These are phyloP conservation scores for Boletus sp. DNA, from an alignment of 768 basidiomycete species.

Conservation along the genomic window DNA sequence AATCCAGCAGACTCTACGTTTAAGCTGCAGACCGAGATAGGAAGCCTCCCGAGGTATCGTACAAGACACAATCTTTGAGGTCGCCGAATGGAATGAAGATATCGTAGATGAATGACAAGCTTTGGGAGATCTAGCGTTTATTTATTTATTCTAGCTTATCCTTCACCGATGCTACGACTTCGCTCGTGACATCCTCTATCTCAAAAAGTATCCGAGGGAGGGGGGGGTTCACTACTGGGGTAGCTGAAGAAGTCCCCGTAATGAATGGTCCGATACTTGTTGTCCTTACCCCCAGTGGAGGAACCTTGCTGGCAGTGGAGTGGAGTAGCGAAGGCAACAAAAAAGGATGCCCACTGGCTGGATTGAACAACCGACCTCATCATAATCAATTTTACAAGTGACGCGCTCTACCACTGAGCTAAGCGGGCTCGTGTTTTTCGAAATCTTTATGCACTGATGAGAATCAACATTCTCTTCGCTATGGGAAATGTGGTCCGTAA, in stretches of 20 bases:
- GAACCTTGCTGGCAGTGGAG: background rate
- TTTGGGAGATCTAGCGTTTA: background rate
- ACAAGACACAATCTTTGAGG: background rate
- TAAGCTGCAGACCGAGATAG: background rate
- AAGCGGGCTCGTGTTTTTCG: background rate
- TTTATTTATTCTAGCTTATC: background rate
- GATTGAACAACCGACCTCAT: constrained; percentile 47
- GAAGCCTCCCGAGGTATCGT: background rate
- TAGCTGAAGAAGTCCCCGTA: background rate
- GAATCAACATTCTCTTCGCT: background rate
- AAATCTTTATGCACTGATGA: background rate
- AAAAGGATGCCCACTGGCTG: constrained; percentile 38
- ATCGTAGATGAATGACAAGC: background rate
- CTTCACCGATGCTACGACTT: background rate
- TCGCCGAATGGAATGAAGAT: too few species aligned
- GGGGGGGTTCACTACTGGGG: too few species aligned
- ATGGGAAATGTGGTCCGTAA: background rate
- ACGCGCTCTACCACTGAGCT: constrained; percentile 40
- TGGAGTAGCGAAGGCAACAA: background rate
- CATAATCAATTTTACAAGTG: constrained; percentile 35
- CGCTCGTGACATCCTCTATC: background rate
- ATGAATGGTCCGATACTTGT: background rate
- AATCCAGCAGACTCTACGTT: background rate
- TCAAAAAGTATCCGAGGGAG: background rate
- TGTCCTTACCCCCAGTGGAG: background rate